Evolutionary conservation across 164 flowering plant species (phyloP).

Genomic region (Houttuynia cordata): DNA sequence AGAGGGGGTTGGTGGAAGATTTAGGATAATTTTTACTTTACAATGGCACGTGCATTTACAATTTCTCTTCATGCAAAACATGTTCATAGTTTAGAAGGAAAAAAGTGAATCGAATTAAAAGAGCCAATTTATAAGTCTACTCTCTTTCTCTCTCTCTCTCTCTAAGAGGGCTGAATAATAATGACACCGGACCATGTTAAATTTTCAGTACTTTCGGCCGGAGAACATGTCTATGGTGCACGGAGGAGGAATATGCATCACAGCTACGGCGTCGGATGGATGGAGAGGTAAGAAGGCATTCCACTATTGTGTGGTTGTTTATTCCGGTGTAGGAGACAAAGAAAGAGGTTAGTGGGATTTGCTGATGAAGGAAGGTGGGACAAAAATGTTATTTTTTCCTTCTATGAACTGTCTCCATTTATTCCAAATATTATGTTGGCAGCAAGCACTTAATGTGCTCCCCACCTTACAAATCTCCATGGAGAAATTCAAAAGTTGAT

Average conservation of each 20-base stretch:
- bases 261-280: background rate
- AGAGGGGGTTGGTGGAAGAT: too few species aligned
- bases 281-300: background rate
- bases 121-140: too few species aligned
- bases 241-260: background rate
- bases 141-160: too few species aligned
- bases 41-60: too few species aligned
- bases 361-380: constrained; percentile 1
- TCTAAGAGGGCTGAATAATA: too few species aligned
- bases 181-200: too few species aligned
- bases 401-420: background rate
- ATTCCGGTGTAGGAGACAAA: background rate
- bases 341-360: constrained; percentile 6
- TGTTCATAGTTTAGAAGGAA: too few species aligned
- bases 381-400: background rate
- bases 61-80: too few species aligned
- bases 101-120: too few species aligned
- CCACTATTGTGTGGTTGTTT: constrained; percentile 3
- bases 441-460: background rate
- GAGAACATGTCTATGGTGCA: too few species aligned
- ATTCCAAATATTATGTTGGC: background rate
- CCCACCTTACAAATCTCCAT: constrained; percentile 1
- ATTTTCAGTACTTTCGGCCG: too few species aligned
- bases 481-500: background rate
- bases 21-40: too few species aligned